phyloP scores from a whole-genome alignment of 257 asterid genomes.

The Linaria vulgaris region DNA sequence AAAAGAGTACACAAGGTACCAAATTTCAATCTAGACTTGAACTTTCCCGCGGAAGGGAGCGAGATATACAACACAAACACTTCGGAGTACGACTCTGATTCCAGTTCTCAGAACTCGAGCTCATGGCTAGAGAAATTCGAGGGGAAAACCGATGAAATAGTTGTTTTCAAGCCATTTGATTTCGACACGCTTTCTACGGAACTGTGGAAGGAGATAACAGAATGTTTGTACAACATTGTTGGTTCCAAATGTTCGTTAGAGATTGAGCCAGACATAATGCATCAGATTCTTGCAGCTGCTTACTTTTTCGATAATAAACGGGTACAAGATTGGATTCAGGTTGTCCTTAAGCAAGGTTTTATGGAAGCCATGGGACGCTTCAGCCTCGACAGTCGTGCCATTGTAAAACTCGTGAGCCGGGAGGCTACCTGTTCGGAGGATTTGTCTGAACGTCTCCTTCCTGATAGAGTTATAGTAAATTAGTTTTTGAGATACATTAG shows the following conservation, averaged over 20 bases:
- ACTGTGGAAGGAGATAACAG: constrained; percentile 35
- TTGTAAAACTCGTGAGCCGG: constrained; percentile 45
- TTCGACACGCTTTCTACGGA: constrained; percentile 42
- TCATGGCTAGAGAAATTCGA: constrained; percentile 66
- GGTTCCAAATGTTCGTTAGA: constrained; percentile 58
- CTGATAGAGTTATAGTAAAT: constrained; percentile 46
- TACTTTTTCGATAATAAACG: constrained; percentile 36
- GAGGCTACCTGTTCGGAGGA: constrained; percentile 33
- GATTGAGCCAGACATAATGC: constrained; percentile 56
- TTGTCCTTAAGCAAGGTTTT: constrained; percentile 50
- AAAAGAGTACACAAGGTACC: constrained; percentile 54
- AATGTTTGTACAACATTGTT: constrained; percentile 36
- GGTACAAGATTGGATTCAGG: constrained; percentile 67
- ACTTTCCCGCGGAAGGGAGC: constrained; percentile 59
- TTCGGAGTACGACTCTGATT: constrained; percentile 39
- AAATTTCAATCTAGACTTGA: constrained; percentile 53
- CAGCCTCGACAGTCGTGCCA: constrained; percentile 46
- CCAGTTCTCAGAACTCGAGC: constrained; percentile 36
- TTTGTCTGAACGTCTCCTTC: constrained; percentile 47
- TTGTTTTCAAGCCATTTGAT: constrained; percentile 48
- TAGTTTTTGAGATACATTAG: constrained; percentile 23
- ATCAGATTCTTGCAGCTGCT: constrained; percentile 61
- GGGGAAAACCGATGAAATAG: constrained; percentile 40
- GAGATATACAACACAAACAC: constrained; percentile 31
- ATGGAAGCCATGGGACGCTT: constrained; percentile 54